Base-by-base conservation (phyloP, 352 stramenopile species). In the Phytophthora litchii region DNA sequence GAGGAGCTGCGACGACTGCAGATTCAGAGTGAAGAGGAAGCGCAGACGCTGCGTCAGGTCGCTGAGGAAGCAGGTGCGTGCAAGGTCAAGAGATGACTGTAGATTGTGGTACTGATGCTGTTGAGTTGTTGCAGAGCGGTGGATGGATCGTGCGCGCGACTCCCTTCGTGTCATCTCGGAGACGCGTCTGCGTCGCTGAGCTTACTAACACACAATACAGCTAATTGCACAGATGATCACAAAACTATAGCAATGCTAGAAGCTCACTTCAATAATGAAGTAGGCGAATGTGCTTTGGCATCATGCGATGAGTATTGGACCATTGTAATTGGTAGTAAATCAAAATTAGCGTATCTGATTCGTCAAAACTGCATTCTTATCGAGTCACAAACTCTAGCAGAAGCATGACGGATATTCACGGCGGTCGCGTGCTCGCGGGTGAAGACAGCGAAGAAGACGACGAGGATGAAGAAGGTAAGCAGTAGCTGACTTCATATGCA, bases 91-190 rank as follows among this genome's bases (percentile, higher is more conserved):
- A 0, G 19, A 20, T 49, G 20, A 12, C 8, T 19, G 20, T 1
- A 25, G 7, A 50, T 3, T 50, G 9, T 3, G 32, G n/a, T 34
- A 13, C 1, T 27, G 17, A 19, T 48, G 42, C 62, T 2, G 11
- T 48, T 51, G 16, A 60, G 11, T 50, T 11, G 35, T 41, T 25
- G 5, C 49, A 91, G 78, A 92, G 53, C 78, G 76, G 42, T 95
- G 86, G 86, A 93, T 91, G 78, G 71, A 92, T 32, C 82, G 86
- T 27, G 80, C 86, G 10, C 83, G 83, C 1, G 82, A 95, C 50
- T 95, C 86, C 11, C 69, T 95, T 8, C 80, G 82, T 46, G 83
- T 95, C 19, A 90, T 95, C 52, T 92, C 82, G 3, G 83, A 95
- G 49, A 90, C 81, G 13, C 67, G 86, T 48, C 63, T 95, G 59